These are phyloP conservation scores for Fusarium nematophilum DNA, from an alignment of 2,329 filamentous ascomycete genomes.

Conservation along the genomic window DNA sequence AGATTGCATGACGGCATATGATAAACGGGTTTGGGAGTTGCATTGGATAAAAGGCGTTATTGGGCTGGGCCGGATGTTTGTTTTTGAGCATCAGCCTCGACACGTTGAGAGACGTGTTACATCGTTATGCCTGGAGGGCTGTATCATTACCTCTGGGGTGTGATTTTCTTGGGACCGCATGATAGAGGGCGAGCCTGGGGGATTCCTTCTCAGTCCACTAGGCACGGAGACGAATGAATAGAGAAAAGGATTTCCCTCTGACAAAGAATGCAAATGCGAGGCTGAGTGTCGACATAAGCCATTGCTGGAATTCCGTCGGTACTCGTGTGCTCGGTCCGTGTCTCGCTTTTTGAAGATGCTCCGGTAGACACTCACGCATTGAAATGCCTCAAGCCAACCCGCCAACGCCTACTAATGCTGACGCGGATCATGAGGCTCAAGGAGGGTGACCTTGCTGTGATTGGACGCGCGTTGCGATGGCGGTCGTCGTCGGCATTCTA, in stretches of 20 bases:
- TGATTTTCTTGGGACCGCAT: background rate
- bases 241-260: background rate
- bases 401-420: conserved; percentile 10
- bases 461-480: conserved; percentile 33
- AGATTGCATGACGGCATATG: conserved; percentile 12
- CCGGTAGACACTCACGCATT: background rate
- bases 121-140: conserved; percentile 2
- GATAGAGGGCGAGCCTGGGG: background rate
- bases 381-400: conserved; percentile 2
- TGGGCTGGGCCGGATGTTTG: conserved; percentile 11
- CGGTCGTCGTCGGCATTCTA: background rate
- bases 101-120: conserved; percentile 1
- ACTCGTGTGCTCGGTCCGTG: too few relatives aligned
- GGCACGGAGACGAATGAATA: conserved; percentile 11
- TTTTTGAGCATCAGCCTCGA: background rate
- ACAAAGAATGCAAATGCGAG: background rate
- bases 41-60: conserved; percentile 39
- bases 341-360: too few relatives aligned
- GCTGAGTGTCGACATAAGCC: background rate
- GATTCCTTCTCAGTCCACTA: conserved; percentile 3
- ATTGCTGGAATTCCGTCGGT: too few relatives aligned
- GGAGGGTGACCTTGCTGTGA: background rate
- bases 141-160: background rate
- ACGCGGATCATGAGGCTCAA: conserved; percentile 33
- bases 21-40: conserved; percentile 18